These are phyloP conservation scores for Talaromyces amestolkiae DNA, from an alignment of 2,329 filamentous ascomycete genomes.

Conservation along the genomic window DNA sequence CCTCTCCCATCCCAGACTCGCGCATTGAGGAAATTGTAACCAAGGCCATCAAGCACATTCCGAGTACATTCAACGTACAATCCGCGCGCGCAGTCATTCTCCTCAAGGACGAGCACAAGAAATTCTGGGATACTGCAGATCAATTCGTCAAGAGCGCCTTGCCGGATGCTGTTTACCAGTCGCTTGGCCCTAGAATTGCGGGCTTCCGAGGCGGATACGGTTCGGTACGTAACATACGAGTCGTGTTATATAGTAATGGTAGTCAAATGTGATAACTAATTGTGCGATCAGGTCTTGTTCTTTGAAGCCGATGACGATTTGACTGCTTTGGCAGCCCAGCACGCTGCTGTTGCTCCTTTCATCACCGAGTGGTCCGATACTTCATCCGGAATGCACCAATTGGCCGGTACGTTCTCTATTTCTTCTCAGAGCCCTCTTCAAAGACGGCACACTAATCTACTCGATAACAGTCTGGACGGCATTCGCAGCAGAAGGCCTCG, in stretches of 20 bases:
- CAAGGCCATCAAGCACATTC: constrained; percentile 64
- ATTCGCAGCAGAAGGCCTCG: constrained; percentile 15
- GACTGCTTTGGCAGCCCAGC: constrained; percentile 2
- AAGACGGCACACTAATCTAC: not conserved
- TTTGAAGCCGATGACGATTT: constrained; percentile 15
- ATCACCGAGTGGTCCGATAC: constrained; percentile 14
- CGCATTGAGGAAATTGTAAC: constrained; percentile 31
- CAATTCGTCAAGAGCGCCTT: constrained; percentile 60
- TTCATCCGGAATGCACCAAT: constrained; percentile 16
- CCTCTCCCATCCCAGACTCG: constrained; percentile 30
- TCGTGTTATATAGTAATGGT: not conserved
- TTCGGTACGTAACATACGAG: constrained; percentile 54
- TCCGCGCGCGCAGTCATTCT: constrained; percentile 72
- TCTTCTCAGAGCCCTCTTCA: not conserved
- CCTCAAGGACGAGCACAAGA: constrained; percentile 74
- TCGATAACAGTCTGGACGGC: constrained; percentile 16
- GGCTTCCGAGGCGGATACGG: constrained; percentile 71
- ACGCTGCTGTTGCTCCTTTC: not conserved
- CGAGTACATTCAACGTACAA: constrained; percentile 59
- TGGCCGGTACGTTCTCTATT: constrained; percentile 23
- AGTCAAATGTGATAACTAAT: not conserved
- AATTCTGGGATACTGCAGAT: constrained; percentile 71
- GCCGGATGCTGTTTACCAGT: constrained; percentile 51
- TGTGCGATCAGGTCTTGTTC: constrained; percentile 8
- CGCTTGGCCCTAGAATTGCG: constrained; percentile 30